These are phyloP conservation scores for Bifiguratus adelaidae DNA, from an alignment of 192 early-diverging fungal species.

Conservation along the genomic window DNA sequence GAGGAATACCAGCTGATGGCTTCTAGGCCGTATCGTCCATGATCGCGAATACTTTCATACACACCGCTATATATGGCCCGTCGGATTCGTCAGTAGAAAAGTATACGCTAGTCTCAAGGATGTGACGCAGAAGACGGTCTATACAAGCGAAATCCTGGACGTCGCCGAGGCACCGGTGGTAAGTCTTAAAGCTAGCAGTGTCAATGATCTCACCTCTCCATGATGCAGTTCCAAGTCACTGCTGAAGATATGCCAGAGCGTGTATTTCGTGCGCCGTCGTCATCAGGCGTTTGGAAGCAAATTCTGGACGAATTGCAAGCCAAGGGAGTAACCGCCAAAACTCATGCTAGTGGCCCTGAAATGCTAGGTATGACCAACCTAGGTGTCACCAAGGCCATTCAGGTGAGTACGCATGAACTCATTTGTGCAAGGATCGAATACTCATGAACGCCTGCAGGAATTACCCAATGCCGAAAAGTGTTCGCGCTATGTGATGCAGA, in stretches of 20 bases:
- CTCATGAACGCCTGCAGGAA: neutral
- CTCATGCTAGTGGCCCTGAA: slow-evolving; percentile 59
- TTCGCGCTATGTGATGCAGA: slow-evolving; percentile 16
- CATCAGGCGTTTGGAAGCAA: slow-evolving; percentile 62
- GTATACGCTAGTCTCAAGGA: slow-evolving; percentile 45
- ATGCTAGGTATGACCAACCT: slow-evolving; percentile 58
- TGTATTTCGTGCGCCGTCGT: slow-evolving; percentile 46
- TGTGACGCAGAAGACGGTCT: slow-evolving; percentile 35
- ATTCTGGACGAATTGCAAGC: slow-evolving; percentile 45
- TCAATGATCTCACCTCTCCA: neutral
- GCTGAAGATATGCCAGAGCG: slow-evolving; percentile 49
- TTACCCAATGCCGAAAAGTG: slow-evolving; percentile 15
- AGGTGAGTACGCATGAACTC: slow-evolving; percentile 33
- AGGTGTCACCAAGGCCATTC: slow-evolving; percentile 61
- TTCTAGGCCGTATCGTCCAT: slow-evolving; percentile 35
- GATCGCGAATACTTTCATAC: slow-evolving; percentile 54
- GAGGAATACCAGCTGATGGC: neutral
- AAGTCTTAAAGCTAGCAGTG: slow-evolving; percentile 5
- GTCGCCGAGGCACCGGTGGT: slow-evolving; percentile 45
- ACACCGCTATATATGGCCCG: slow-evolving; percentile 56
- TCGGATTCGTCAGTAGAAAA: slow-evolving; percentile 55
- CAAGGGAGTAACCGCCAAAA: slow-evolving; percentile 53
- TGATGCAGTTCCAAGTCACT: slow-evolving; percentile 50
- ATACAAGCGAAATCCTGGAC: slow-evolving; percentile 58
- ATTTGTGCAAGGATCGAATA: neutral